Base-by-base conservation (phyloP, 371 early-diverging fungal species). In the Mucor irregularis region DNA sequence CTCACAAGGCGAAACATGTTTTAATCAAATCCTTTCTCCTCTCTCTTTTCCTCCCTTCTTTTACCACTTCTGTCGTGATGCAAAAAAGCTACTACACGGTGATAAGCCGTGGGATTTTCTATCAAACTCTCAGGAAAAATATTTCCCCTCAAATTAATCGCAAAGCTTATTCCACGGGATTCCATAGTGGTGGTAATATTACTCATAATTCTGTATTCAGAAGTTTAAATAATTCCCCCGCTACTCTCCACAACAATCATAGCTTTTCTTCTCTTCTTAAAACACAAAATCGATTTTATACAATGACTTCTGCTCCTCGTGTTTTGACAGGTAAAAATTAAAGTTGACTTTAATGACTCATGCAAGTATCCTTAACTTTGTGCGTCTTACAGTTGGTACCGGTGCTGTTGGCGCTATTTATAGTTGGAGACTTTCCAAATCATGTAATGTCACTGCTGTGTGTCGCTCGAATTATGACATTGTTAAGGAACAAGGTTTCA, bases 331-430 rank as follows among this genome's bases (percentile, higher is more conserved):
- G 50, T 57, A 49, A n/a, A 53, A n/a, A 17, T 17, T 25, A 3
- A 2, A 40, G 22, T 2, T 9, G 31, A 7, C 16, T 8, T 19
- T 26, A 26, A 7, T 24, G 11, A 24, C 24, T 14, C 4, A 42
- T 9, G 40, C 29, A 24, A 42, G 21, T 6, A 39, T 21, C 16
- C 1, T 19, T 14, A 19, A 39, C 39, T 42, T 34, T 10, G 4
- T 34, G 10, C n/a, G 4, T 30, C 13, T 40, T 46, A 22, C 65
- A 87, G 89, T 93, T 37, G 93, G 93, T 33, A 82, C 86, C n/a
- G 93, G 93, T 11, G 93, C 91, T 28, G 74, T 93, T 21, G 93
- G 91, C 33, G 83, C 88, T 29, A 77, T 89, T 54, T 90, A 86
- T 62, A 84, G 81, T 13, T 87, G 86, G 81, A 82, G 90, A 39